Conservation (phyloP, 768 basidiomycete genomes). For the Russula abietina region DNA sequence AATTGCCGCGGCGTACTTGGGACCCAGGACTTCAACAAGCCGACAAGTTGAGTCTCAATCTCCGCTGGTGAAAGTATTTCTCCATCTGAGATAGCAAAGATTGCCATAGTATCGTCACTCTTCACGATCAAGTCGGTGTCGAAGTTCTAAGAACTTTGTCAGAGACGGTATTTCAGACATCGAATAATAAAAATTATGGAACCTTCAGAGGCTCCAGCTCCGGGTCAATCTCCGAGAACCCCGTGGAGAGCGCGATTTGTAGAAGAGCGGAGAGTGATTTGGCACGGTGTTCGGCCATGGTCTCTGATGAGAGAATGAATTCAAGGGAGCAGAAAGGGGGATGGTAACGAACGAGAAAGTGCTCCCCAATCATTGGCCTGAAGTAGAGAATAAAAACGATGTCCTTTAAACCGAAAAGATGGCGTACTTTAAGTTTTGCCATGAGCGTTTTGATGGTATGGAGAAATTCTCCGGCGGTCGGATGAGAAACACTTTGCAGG, state of each 20-base stretch:
- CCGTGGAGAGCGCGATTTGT: slow-evolving; percentile 43
- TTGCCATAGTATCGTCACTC: slow-evolving; percentile 33
- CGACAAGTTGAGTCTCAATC: slow-evolving; percentile 29
- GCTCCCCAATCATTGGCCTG: slow-evolving; percentile 63
- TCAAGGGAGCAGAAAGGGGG: neutral
- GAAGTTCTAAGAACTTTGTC: slow-evolving; percentile 38
- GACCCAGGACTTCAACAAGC: slow-evolving; percentile 30
- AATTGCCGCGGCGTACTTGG: slow-evolving; percentile 32
- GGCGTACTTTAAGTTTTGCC: slow-evolving; percentile 12
- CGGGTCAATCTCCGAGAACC: slow-evolving; percentile 42
- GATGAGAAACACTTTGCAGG: slow-evolving; percentile 44
- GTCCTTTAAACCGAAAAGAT: too few species aligned
- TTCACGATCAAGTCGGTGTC: slow-evolving; percentile 44
- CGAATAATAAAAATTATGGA: neutral
- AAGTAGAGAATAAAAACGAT: neutral
- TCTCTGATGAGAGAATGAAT: slow-evolving; percentile 34
- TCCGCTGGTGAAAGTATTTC: slow-evolving; percentile 19
- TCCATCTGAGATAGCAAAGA: slow-evolving; percentile 32
- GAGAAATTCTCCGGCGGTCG: slow-evolving; percentile 45
- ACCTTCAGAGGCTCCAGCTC: slow-evolving; percentile 49
- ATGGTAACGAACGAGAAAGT: slow-evolving; percentile 46
- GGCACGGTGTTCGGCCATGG: slow-evolving; percentile 44
- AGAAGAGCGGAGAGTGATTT: slow-evolving; percentile 36
- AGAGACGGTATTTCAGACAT: neutral
- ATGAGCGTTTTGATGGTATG: slow-evolving; percentile 15